Conservation (phyloP, 371 early-diverging fungal species). For the Mucor irregularis region DNA sequence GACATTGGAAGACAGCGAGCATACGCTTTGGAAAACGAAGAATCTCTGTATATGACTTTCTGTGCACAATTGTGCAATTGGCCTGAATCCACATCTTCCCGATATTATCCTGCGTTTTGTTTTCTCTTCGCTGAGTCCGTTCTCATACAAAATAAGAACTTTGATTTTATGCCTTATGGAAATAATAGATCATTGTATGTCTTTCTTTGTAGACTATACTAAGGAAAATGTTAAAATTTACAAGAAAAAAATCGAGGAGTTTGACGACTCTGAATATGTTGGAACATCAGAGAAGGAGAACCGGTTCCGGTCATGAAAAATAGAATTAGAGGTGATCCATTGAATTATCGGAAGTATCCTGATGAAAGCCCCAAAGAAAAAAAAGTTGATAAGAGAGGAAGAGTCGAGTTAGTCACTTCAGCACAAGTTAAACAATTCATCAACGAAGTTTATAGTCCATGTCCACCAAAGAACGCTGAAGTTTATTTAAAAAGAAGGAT, state of each 20-base stretch:
- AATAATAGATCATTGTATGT: too few relatives aligned
- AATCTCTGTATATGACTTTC: too few relatives aligned
- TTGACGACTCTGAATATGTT: slow-evolving; percentile 13
- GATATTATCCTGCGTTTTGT: too few relatives aligned
- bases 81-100: too few relatives aligned
- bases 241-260: slow-evolving; percentile 13
- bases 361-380: slow-evolving; percentile 9
- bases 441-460: slow-evolving; percentile 13
- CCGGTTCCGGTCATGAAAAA: slow-evolving; percentile 4
- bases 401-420: slow-evolving; percentile 7
- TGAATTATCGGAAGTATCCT: slow-evolving; percentile 5
- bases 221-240: slow-evolving; percentile 15
- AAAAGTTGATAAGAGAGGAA: neutral
- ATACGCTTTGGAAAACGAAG: too few relatives aligned
- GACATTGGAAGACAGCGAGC: too few relatives aligned
- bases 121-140: too few relatives aligned
- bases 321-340: slow-evolving; percentile 8
- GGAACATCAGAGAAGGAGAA: slow-evolving; percentile 2
- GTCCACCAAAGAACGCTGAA: slow-evolving; percentile 1
- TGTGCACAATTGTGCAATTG: too few relatives aligned
- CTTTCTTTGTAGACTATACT: slow-evolving; percentile 16
- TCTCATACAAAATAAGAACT: too few relatives aligned
- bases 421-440: slow-evolving; percentile 13
- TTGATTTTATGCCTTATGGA: too few relatives aligned
- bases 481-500: neutral